Percentiles rank a stretch among this genome's conserved stretches.
Conservation (phyloP, 805 yeast genomes). For the Cyberlindnera euphorbiiphila region DNA sequence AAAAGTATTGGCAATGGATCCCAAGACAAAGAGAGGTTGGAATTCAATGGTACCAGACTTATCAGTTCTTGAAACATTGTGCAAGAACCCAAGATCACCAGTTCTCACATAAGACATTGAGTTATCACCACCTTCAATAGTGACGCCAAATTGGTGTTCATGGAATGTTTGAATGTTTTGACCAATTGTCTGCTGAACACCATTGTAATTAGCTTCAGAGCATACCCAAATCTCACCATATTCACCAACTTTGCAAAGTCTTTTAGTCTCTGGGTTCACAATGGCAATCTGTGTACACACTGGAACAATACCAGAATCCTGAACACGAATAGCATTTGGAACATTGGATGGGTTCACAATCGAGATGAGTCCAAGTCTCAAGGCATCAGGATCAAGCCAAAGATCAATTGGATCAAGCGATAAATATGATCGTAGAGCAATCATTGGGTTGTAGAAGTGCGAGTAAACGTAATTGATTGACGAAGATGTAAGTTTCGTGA, state of each 20-base stretch:
- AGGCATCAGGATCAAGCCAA: constrained; percentile 80
- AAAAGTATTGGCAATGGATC: constrained; percentile 80
- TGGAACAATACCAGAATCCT: constrained; percentile 95
- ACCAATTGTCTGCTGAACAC: constrained; percentile 49
- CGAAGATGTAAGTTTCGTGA: constrained; percentile 60
- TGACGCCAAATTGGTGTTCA: constrained; percentile 53
- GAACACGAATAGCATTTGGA: constrained; percentile 69
- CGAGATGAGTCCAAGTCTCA: constrained; percentile 84
- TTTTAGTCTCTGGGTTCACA: constrained; percentile 88
- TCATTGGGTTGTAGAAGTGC: constrained; percentile 76
- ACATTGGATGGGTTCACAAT: constrained; percentile 70
- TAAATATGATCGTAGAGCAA: constrained; percentile 81
- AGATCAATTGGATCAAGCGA: constrained; percentile 84
- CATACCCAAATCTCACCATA: constrained; percentile 97
- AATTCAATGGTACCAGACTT: constrained; percentile 41
- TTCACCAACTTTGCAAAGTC: constrained; percentile 82
- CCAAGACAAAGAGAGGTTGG: constrained; percentile 82
- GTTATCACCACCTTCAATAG: constrained; percentile 59
- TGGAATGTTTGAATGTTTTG: constrained; percentile 28
- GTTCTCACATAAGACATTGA: constrained; percentile 73
- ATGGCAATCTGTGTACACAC: constrained; percentile 91
- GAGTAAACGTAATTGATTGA: constrained; percentile 75
- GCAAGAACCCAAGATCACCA: constrained; percentile 92
- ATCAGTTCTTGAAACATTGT: constrained; percentile 53
- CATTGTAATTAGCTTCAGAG: constrained; percentile 74